Conservation (phyloP, 345 rosid species). For the Bruguiera parviflora region DNA sequence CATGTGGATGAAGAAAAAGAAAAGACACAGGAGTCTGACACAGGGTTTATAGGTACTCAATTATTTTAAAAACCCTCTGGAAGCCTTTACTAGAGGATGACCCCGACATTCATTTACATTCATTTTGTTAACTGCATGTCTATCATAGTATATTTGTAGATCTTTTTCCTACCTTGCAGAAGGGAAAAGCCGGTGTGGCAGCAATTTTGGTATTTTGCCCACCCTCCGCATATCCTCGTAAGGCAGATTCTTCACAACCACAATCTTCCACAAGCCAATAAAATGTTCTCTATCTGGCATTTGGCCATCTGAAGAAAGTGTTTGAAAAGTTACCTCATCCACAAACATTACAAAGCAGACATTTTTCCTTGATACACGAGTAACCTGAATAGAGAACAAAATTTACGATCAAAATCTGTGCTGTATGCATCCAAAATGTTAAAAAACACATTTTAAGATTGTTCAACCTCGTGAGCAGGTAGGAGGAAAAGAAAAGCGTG, state of each 20-base stretch:
- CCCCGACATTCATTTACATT: background rate
- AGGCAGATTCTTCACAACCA: slow-evolving; percentile 86
- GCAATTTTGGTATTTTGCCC: slow-evolving; percentile 90
- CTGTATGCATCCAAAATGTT: background rate
- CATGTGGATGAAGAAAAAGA: background rate
- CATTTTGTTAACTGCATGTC: background rate
- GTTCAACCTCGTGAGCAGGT: background rate
- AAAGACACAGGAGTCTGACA: background rate
- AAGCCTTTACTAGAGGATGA: background rate
- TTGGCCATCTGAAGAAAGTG: slow-evolving; percentile 75
- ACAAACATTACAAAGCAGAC: slow-evolving; percentile 95
- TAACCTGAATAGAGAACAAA: slow-evolving; percentile 51
- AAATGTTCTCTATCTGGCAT: slow-evolving; percentile 73
- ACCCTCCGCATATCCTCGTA: slow-evolving; percentile 89
- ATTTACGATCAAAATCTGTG: background rate
- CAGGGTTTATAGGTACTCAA: background rate
- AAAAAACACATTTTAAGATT: background rate
- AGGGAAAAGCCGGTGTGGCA: slow-evolving; percentile 90
- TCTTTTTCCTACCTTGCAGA: slow-evolving; percentile 73
- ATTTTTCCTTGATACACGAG: slow-evolving; percentile 81
- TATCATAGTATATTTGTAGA: background rate
- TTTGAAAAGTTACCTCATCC: slow-evolving; percentile 75
- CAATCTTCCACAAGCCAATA: slow-evolving; percentile 93
- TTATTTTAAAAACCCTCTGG: background rate
- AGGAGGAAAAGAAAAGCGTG: no score